These are phyloP conservation scores for Paecilomyces sp. DNA, from an alignment of 2,329 filamentous ascomycete genomes.

Conservation along the genomic window DNA sequence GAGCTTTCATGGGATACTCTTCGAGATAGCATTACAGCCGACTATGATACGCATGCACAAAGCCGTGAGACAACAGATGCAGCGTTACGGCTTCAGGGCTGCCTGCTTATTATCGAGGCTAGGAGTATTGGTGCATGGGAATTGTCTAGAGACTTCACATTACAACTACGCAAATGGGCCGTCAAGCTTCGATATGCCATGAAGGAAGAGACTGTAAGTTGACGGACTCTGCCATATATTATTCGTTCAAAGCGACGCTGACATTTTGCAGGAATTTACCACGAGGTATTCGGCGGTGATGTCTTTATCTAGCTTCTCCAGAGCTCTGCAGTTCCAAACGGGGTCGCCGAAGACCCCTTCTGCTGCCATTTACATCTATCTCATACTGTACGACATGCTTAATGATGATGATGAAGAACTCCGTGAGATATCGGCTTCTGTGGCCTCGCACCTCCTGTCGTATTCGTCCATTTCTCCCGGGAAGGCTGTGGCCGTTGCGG, in stretches of 20 bases:
- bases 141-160: conserved; percentile 8
- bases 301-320: conserved; percentile 27
- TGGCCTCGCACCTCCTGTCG: conserved; percentile 30
- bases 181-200: conserved; percentile 30
- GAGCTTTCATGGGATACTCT: conserved; percentile 21
- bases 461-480: conserved; percentile 22
- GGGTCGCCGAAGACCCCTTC: conserved; percentile 14
- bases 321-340: conserved; percentile 34
- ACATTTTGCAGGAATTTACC: conserved; percentile 27
- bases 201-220: conserved; percentile 34
- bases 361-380: conserved; percentile 48
- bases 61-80: conserved; percentile 31
- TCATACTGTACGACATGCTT: conserved; percentile 67
- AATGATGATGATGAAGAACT: conserved; percentile 92
- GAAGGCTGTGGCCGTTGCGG: conserved; percentile 32
- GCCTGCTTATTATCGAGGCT: conserved; percentile 23
- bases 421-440: conserved; percentile 53
- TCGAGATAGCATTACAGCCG: conserved; percentile 16
- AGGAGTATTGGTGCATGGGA: conserved; percentile 7
- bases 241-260: neutral
- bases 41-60: conserved; percentile 18
- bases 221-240: neutral
- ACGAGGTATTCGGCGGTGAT: conserved; percentile 30
- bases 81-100: conserved; percentile 30
- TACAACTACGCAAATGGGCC: conserved; percentile 22